A percentile compares a stretch with the other conserved stretches of the same genome.
Conservation (phyloP, 306 rosid genomes). For the Leucaena leucocephala region DNA sequence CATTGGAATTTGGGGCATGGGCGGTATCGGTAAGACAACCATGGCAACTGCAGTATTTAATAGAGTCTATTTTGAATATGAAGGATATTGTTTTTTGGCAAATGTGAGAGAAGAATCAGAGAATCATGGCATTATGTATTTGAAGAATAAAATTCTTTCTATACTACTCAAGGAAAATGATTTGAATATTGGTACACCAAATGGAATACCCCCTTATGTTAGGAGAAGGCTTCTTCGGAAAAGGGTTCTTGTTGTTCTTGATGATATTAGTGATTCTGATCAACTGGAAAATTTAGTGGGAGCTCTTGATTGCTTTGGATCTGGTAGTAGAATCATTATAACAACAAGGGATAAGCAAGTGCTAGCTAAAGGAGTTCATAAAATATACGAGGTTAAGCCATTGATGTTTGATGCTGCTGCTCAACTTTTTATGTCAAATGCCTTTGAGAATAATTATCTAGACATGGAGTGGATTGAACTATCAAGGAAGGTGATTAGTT, state of each 20-base stretch:
- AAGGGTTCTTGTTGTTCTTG: constrained; percentile 32
- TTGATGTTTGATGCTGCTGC: constrained; percentile 12
- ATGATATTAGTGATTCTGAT: not conserved
- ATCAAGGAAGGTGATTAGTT: constrained; percentile 24
- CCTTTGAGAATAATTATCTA: constrained; percentile 24
- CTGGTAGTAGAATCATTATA: constrained; percentile 42
- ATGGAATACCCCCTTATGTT: constrained; percentile 36
- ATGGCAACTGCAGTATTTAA: constrained; percentile 23
- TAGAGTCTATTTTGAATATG: constrained; percentile 28
- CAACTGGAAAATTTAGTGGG: not conserved
- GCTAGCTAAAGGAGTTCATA: constrained; percentile 9
- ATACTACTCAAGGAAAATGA: constrained; percentile 30
- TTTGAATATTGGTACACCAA: constrained; percentile 36
- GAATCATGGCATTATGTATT: constrained; percentile 25
- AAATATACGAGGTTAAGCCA: constrained; percentile 31
- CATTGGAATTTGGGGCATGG: constrained; percentile 45
- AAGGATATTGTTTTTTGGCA: constrained; percentile 40
- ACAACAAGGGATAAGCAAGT: constrained; percentile 43
- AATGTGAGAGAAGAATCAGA: constrained; percentile 38
- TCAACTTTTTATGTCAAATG: constrained; percentile 31
- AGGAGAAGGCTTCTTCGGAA: constrained; percentile 31
- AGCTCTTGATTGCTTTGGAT: constrained; percentile 39
- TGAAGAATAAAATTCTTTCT: constrained; percentile 40
- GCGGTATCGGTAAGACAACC: constrained; percentile 27
- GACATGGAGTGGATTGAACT: constrained; percentile 31